Base-by-base conservation (phyloP, 208 protist genomes). In the Leishmania aethiopica region DNA sequence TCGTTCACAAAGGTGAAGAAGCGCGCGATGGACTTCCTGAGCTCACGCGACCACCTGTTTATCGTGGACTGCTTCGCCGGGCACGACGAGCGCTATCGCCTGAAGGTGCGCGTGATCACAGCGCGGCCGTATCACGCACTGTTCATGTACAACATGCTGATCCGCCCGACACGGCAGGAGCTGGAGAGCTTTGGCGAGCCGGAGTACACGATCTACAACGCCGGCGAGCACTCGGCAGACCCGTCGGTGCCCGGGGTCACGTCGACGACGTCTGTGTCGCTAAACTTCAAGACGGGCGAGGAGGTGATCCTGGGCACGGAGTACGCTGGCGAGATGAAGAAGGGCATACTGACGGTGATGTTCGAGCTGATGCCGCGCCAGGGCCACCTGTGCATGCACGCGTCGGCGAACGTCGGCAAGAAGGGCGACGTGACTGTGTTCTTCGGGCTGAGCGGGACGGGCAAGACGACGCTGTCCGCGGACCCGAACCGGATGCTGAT, bases 241-340 rank as follows among this genome's bases (percentile, higher is more conserved):
- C 86, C 90, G 75, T 96, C 92, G 66, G 95, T 97, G 4, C 86
- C 96, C 71, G 97, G 97, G 67, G 92, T 97, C 78, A 92, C 85
- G 15, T 96, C 90, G 5, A 77, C 70, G 32, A 96, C 95, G 53
- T 89, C 81, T 71, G 93, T 98, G 59, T 80, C 89, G 42, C 84
- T 99, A 51, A 96, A 94, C 87, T 98, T 98, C 87, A 89, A 90
- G 79, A 87, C 88, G 25, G 78, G 86, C 69, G 96, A 98, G 87
- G 92, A 98, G 90, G 96, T 99, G 55, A 99, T 99, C 79, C 89
- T 99, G 17, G 98, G 98, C 78, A 98, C 98, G 37, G 91, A 99
- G 89, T 99, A 99, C 86, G 96, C 98, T 10, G 98, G 98, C 74
- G 98, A 99, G 88, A 99, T 99, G 98, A 99, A 99, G 93, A 99